Evolutionary conservation across 2,329 filamentous ascomycete species (phyloP), one percentile per base, ranked within the genome.

Genomic region (Ophiognomonia clavigignenti-juglandacearum): DNA sequence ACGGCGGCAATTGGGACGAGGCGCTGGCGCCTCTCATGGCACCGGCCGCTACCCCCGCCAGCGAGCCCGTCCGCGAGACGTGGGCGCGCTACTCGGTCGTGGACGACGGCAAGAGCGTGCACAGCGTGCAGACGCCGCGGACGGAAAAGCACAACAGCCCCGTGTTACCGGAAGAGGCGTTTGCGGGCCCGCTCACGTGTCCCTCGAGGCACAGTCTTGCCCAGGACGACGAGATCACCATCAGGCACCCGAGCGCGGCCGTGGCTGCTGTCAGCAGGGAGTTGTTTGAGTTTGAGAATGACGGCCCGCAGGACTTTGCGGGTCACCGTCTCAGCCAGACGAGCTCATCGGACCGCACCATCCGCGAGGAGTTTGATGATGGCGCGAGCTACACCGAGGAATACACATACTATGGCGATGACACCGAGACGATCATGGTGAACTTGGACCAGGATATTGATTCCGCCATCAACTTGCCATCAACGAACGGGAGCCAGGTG

Each of bases 1-100:
- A 78, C 51, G 72, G 72, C 27, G 88, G 86, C 23, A 84, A 74
- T 48, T 95, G 88, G 88, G 85, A 93, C 49, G 84, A 90, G 24
- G 88, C 88, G 0, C 75, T 95, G n/a, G 79, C 82, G 32, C 85
- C 86, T 2, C 69, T 95, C 47, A 80, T 77, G 59, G 59, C 72
- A 59, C 63, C 46, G 23, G 19, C 38, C 20, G 64, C 54, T 32
- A 18, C 24, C 20, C 24, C 38, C 20, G 64, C 54, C 32, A 18
- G 31, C 20, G 36, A 39, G 9, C 14, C 4, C 35, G 18, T 29
- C 19, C 60, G 60, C 44, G 64, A 67, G 26, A 59, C 66, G 19
- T 75, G 72, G 72, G 68, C 67, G 10, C 62, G 68, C 18, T 59
- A 66, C 46, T 72, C 69, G 4, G 57, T 62, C 20, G 56, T 34